A percentile compares a stretch with the other conserved stretches of the same genome.
Evolutionary conservation across 164 flowering plant species (phyloP).

Genomic region (Chimonanthus salicifolius): DNA sequence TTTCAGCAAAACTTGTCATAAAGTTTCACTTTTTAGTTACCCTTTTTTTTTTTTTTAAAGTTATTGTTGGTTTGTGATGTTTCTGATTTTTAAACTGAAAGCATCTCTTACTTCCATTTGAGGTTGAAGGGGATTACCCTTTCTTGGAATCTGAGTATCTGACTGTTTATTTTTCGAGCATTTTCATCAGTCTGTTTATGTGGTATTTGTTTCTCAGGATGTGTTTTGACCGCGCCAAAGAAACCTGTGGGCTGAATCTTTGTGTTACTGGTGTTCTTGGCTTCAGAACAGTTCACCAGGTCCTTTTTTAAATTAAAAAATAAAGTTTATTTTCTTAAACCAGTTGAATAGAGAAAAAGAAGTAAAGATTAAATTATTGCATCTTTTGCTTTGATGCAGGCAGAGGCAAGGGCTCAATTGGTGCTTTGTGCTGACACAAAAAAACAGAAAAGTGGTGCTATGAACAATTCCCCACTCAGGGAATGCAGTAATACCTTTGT

Average conservation of each 20-base stretch:
- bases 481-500: constrained; percentile 14
- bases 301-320: constrained; percentile 11
- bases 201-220: constrained; percentile 27
- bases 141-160: neutral
- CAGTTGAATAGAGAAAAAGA: neutral
- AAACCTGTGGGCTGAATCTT: constrained; percentile 52
- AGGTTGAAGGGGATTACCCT: neutral
- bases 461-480: constrained; percentile 10
- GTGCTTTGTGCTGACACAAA: constrained; percentile 52
- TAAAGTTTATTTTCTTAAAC: neutral
- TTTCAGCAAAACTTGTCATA: too few relatives aligned
- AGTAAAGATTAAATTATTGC: neutral
- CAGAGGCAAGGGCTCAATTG: constrained; percentile 70
- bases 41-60: too few relatives aligned
- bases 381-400: constrained; percentile 30
- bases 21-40: too few relatives aligned
- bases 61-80: too few relatives aligned
- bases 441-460: constrained; percentile 18
- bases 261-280: constrained; percentile 84
- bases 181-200: neutral
- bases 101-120: neutral
- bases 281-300: constrained; percentile 80
- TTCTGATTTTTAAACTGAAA: too few relatives aligned
- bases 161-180: neutral
- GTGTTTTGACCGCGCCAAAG: constrained; percentile 58